Base-by-base conservation (phyloP, 2,329 filamentous ascomycete genomes). In the Ophiocordyceps camponoti-floridani region DNA sequence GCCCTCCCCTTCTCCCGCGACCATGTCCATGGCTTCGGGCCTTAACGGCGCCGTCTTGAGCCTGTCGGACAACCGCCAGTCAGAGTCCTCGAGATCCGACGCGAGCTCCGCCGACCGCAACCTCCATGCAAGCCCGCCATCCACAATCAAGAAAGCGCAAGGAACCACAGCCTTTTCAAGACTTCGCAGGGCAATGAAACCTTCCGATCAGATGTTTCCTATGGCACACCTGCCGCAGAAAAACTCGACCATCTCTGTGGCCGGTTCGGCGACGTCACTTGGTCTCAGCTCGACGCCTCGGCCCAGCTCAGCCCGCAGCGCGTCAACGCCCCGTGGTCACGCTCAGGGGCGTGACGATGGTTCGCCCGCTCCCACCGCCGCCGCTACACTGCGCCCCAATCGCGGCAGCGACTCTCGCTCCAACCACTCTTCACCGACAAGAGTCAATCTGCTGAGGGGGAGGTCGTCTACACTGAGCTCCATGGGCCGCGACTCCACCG, bases 401-500 rank as follows among this genome's bases (percentile, higher is more conserved):
- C 51, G 56, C n/a, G 56, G 48, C 10, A 46, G 42, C 14, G 54
- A 51, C 19, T 45, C 65, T 38, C 67, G 72, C 45, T 73, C 70
- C 2, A 77, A 76, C 18, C 78, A 76, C 44, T 94, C 89, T 0
- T 81, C 75, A 6, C 77, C 77, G 13, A 76, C 74, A 2, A 75
- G 79, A 46, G 65, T 70, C 43, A 64, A 76, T 23, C 71, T 73
- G 19, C 64, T 79, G 43, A 73, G 88, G 52, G 83, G 81, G 44
- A 76, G 91, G 51, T 94, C 91, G 16, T 94, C 88, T 5, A 96
- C 91, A 0, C 73, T 94, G 66, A 88, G 84, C 54, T 96, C 89
- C 1, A 62, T 89, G 40, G 77, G 80, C 16, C 78, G 82, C 50
- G 72, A 75, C 45, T 84, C 81, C 1, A 77, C 79, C 45, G 84